Base-by-base conservation (phyloP, 108 stramenopile genomes). In the Cyclotella distinguenda region DNA sequence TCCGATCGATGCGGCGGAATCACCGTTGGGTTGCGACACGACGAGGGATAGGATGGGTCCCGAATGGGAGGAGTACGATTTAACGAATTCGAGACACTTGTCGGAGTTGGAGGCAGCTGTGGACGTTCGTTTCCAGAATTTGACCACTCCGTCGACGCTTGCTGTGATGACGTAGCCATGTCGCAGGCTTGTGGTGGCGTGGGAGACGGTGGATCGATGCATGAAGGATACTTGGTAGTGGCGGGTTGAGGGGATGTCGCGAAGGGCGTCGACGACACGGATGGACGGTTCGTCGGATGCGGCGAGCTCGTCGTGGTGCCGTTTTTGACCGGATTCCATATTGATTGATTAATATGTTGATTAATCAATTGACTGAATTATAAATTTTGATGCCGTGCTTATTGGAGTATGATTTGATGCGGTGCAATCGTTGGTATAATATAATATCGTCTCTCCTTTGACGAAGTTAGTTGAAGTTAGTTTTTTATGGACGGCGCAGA, bases 51-150 rank as follows among this genome's bases (percentile, higher is more conserved):
- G 60, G 6, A 97, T 35, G 0, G 87, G 73, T 16, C 87, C 95
- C 4, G 86, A 65, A 62, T 99, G 99, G 6, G 96, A 89, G 7
- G 90, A 90, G 63, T 93, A 99, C 28, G 88, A 90, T 70, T 99
- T 99, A 45, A 97, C 97, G 68, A 99, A 99, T 79, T 98, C 97
- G 28, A 22, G 19, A 3, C 36, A 31, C 15, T 19, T 42, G 36
- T 4, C 6, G 9, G 40, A 38, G 27, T 25, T 5, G 21, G 55
- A 3, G 9, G 69, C 40, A 6, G 43, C 28, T 53, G 79, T 59
- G 8, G 84, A 60, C n/a, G 80, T 80, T 40, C 97, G 94, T 69
- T 97, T 97, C 99, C 99, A 99, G 71, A 99, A 98, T 71, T 98
- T 98, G 48, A 99, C 92, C 30, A 96, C 80, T 0, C 98, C 99